Evolutionary conservation across 1,284 basidiomycete species (phyloP).

Genomic region (Sporisorium iseilematis-ciliati): DNA sequence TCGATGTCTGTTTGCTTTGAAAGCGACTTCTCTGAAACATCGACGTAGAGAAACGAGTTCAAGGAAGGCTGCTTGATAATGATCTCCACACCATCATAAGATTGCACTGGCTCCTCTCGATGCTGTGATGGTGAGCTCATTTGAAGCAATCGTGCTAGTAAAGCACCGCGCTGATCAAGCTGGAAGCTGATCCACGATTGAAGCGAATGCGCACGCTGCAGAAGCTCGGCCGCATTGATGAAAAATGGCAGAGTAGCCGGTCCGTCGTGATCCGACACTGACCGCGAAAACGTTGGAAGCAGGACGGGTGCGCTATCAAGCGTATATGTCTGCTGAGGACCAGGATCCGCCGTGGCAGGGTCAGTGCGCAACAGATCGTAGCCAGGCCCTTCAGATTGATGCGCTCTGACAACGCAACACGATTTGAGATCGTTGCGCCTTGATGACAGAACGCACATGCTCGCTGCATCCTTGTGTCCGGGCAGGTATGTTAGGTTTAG

Average conservation of each 20-base stretch:
- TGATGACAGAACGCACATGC: conserved; percentile 22
- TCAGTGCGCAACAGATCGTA: neutral
- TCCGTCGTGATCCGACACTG: neutral
- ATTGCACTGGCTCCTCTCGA: neutral
- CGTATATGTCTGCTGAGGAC: neutral
- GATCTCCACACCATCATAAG: neutral
- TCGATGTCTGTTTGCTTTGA: neutral
- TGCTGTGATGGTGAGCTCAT: neutral
- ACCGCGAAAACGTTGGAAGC: neutral
- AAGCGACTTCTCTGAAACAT: neutral
- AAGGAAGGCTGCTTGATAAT: conserved; percentile 10
- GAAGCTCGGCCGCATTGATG: conserved; percentile 3
- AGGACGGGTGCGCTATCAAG: conserved; percentile 21
- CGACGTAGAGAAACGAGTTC: conserved; percentile 12
- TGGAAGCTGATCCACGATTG: conserved; percentile 10
- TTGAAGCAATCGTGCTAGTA: conserved; percentile 8
- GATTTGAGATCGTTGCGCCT: conserved; percentile 19
- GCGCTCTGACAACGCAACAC: conserved; percentile 14
- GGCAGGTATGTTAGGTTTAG: conserved; percentile 13
- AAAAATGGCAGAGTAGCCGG: conserved; percentile 12
- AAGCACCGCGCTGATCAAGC: conserved; percentile 14
- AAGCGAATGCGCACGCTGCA: neutral
- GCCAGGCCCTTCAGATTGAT: neutral
- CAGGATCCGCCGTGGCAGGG: neutral
- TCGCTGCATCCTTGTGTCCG: neutral